Evolutionary conservation across 2,329 filamentous ascomycete species (phyloP).

Genomic region (Chaetoscypha palmicola): DNA sequence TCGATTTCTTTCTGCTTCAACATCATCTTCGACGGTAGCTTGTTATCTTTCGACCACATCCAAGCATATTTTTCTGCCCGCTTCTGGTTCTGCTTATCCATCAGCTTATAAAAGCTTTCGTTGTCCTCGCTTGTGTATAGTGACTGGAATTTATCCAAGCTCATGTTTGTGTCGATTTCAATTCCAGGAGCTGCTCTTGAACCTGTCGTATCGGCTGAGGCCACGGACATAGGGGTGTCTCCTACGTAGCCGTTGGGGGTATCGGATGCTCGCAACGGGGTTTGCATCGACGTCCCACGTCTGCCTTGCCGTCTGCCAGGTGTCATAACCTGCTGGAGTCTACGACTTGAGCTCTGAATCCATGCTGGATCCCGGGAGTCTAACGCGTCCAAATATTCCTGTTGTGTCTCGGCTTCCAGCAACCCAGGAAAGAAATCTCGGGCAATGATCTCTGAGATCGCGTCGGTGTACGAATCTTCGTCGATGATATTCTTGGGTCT

Average conservation of each 20-base stretch:
- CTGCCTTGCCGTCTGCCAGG: slow-evolving; percentile 48
- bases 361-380: slow-evolving; percentile 79
- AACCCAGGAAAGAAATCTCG: slow-evolving; percentile 95
- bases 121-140: slow-evolving; percentile 98
- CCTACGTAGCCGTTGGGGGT: slow-evolving; percentile 63
- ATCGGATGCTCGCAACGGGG: slow-evolving; percentile 32
- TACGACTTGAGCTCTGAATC: slow-evolving; percentile 74
- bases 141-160: slow-evolving; percentile 76
- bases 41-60: slow-evolving; percentile 81
- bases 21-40: slow-evolving; percentile 74
- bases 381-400: slow-evolving; percentile 86
- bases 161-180: slow-evolving; percentile 65
- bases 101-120: slow-evolving; percentile 86
- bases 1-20: slow-evolving; percentile 59
- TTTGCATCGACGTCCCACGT: slow-evolving; percentile 30
- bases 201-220: slow-evolving; percentile 33
- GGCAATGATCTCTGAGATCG: slow-evolving; percentile 87
- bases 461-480: slow-evolving; percentile 88
- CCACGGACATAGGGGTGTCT: slow-evolving; percentile 63
- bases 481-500: slow-evolving; percentile 81
- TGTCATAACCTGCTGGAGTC: slow-evolving; percentile 73
- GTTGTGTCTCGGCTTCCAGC: slow-evolving; percentile 75
- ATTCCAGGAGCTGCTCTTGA: slow-evolving; percentile 34
- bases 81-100: slow-evolving; percentile 86
- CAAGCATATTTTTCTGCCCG: slow-evolving; percentile 78